Conservation (phyloP, 1,139 yeast species). For the Geotrichum australiense region DNA sequence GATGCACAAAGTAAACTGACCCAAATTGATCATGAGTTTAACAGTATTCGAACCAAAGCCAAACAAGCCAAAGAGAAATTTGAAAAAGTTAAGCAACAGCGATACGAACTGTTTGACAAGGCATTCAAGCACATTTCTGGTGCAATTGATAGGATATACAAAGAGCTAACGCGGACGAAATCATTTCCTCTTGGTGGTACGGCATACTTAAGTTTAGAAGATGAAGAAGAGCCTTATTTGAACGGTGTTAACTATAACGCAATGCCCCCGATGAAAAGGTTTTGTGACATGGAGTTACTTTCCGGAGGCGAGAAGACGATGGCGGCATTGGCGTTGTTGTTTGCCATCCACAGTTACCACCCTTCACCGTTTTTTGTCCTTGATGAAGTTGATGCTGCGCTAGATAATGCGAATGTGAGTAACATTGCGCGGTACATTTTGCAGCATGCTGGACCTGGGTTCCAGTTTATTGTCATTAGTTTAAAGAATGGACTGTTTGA, state of each 20-base stretch:
- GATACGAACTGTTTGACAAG: conserved; percentile 56
- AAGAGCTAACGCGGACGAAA: conserved; percentile 65
- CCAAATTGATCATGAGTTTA: conserved; percentile 60
- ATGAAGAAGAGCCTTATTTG: conserved; percentile 75
- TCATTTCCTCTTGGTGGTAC: conserved; percentile 75
- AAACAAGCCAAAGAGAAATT: conserved; percentile 50
- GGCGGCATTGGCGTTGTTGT: conserved; percentile 87
- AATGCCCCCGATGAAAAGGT: conserved; percentile 94
- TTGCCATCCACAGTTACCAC: conserved; percentile 83
- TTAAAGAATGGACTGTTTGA: conserved; percentile 83
- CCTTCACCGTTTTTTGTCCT: conserved; percentile 95
- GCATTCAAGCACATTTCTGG: conserved; percentile 74
- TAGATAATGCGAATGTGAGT: conserved; percentile 82
- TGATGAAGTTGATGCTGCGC: conserved; percentile 96
- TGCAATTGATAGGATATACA: conserved; percentile 72
- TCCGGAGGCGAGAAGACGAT: conserved; percentile 97
- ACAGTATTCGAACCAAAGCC: conserved; percentile 56
- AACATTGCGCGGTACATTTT: conserved; percentile 78
- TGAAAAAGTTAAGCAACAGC: conserved; percentile 49
- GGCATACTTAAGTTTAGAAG: conserved; percentile 80
- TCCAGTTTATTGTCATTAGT: conserved; percentile 92
- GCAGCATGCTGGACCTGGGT: conserved; percentile 65
- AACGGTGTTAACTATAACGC: conserved; percentile 87
- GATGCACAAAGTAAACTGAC: conserved; percentile 60
- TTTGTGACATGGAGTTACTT: conserved; percentile 83